Evolutionary conservation across 1,284 basidiomycete genomes (phyloP).

Genomic region (Ceratobasidium sp.): DNA sequence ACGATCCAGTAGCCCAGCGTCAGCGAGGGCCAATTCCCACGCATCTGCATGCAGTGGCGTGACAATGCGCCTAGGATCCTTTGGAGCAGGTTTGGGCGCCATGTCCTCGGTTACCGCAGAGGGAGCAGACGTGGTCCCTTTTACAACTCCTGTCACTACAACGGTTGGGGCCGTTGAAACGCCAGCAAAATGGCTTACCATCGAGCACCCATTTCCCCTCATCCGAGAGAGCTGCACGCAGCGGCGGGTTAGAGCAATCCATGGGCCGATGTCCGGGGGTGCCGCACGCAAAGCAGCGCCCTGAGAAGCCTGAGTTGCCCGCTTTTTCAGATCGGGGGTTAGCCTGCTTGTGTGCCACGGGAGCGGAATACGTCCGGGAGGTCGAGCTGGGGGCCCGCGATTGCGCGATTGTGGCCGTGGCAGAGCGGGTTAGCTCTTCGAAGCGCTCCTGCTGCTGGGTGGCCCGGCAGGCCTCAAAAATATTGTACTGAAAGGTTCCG

Average conservation of each 20-base stretch:
- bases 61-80: neutral
- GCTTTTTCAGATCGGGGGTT: too few relatives aligned
- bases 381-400: too few relatives aligned
- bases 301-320: too few relatives aligned
- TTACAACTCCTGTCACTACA: neutral
- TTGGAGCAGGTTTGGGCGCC: conserved; percentile 11
- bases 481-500: neutral
- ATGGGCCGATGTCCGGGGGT: neutral
- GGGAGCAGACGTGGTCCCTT: conserved; percentile 18
- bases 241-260: neutral
- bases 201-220: neutral
- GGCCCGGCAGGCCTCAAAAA: neutral
- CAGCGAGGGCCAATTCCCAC: conserved; percentile 15
- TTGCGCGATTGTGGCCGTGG: too few relatives aligned
- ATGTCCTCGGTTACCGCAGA: conserved; percentile 14
- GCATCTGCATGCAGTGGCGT: conserved; percentile 26
- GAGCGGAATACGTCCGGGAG: too few relatives aligned
- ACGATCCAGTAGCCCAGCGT: neutral
- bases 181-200: conserved; percentile 23
- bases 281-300: neutral
- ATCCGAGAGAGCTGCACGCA: neutral
- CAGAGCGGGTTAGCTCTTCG: too few relatives aligned
- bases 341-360: too few relatives aligned
- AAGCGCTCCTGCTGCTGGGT: too few relatives aligned
- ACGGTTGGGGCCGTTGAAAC: conserved; percentile 12